Evolutionary conservation across 495 filamentous ascomycete genomes (phyloP), one percentile per base, ranked within the genome.

Genomic region (Trypethelium eluteriae): DNA sequence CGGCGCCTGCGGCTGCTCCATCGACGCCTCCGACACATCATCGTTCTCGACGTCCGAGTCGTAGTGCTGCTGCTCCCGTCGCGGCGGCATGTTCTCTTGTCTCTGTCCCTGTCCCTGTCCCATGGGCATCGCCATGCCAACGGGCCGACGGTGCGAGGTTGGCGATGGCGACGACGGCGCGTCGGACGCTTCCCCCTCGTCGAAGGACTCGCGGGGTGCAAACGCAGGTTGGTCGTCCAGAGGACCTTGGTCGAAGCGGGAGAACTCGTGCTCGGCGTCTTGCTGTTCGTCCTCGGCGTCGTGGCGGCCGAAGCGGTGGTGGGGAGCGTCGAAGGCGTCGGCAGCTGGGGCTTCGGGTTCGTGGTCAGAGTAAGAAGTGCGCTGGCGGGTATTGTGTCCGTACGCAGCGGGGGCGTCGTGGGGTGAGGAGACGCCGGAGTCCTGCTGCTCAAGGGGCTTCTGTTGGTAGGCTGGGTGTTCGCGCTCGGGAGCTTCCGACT

Each of bases 181-280:
- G 38, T 41, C 38, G 5, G 62, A 47, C 5, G n/a, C 53, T 25
- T 25, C 59, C n/a, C 10, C 59, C 4, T 69, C 63, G 18, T 63
- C 57, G 3, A 18, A 9, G 34, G 50, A 39, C 9, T 64, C 66
- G 12, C 62, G 18, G 2, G 64, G 68, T 0, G 59, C 7, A 36
- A 57, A 44, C 2, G 91, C 91, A 35, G 94, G 94, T 72, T 92
- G 86, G 46, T 98, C 93, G 35, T 83, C 72, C 46, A 98, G 79
- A 3, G 94, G 94, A 12, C 94, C 94, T 78, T 97, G 93, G 73
- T 93, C 87, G 73, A 98, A 98, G 64, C 85, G 85, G 34, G 88
- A 85, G 77, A 96, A 95, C 59, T 88, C 88, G 6, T 86, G 83
- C 38, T 85, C 83, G 16, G 89, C 85, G 53, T 86, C 82, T 11